These are phyloP conservation scores for Camellia oleifera DNA, from an alignment of 179 eudicot genomes.

Conservation along the genomic window DNA sequence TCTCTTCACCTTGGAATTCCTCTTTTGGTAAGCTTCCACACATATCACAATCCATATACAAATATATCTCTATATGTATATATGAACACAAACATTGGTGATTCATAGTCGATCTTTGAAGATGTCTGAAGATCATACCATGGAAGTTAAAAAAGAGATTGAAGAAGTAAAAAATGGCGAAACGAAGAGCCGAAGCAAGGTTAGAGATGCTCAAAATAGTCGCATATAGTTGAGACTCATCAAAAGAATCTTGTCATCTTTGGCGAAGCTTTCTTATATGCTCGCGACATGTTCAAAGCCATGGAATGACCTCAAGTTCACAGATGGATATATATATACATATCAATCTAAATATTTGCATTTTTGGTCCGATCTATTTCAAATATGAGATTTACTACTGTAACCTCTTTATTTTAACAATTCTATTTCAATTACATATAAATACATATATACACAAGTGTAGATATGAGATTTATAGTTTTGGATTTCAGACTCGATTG, in stretches of 20 bases:
- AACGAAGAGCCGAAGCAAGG: background rate
- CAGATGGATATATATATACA: too few relatives aligned
- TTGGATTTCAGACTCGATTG: too few relatives aligned
- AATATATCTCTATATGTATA: background rate
- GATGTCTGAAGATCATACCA: background rate
- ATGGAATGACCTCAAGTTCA: too few relatives aligned
- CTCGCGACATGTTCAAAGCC: slow-evolving; percentile 16
- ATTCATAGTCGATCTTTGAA: background rate
- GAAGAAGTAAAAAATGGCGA: background rate
- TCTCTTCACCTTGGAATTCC: background rate
- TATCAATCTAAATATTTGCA: too few relatives aligned
- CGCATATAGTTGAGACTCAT: slow-evolving; percentile 6
- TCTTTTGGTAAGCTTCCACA: background rate
- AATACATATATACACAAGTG: too few relatives aligned
- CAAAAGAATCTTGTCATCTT: slow-evolving; percentile 22
- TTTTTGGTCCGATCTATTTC: too few relatives aligned
- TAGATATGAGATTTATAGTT: too few relatives aligned
- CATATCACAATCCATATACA: background rate
- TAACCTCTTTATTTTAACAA: too few relatives aligned
- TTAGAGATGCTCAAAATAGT: background rate
- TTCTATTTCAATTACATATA: too few relatives aligned
- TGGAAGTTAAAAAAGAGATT: background rate
- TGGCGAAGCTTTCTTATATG: slow-evolving; percentile 43
- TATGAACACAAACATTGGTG: background rate
- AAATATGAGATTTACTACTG: too few relatives aligned